Evolutionary conservation across 2,329 filamentous ascomycete species (phyloP), one percentile per base, ranked within the genome.

Genomic region (Sporothrix euskadiensis): DNA sequence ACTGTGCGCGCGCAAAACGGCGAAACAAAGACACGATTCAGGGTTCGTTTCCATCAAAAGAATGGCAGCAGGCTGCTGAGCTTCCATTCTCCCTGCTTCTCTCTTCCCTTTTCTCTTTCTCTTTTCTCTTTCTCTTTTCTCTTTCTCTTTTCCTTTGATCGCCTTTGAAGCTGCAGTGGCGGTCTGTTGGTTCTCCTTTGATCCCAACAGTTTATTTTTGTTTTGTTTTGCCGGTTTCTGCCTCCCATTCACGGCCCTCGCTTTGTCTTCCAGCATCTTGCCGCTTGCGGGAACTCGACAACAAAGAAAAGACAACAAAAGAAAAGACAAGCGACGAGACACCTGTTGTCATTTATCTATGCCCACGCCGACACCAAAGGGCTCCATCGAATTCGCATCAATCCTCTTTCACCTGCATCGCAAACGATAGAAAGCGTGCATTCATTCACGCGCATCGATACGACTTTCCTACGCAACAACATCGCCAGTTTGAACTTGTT

Each of bases 201-300:
- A 56, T 22, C 44, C 47, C 47, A 26, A 30, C 66, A 56, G 16
- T 69, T 69, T 69, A 26, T 56, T 69, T 54, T 54, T 69, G 66
- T 69, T 52, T 52, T 69, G 30, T 35, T 54, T 69, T 59, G 22
- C 44, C 22, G 44, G 47, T 9, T 59, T 35, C 19, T 44, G 26
- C 16, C 4, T 35, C 9, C 32, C 57, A 4, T 30, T 39, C 19
- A 49, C 66, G 22, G 16, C 16, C 10, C 19, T 47, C 52, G 44
- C 63, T 68, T 61, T 44, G 22, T 49, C 66, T 26, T 22, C 5
- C 44, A 49, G 12, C 44, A 35, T 32, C 44, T 10, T 69, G n/a
- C 52, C 61, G 71, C 52, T 72, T 72, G 61, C 71, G 71, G 71
- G 71, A 59, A 59, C 35, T 54, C 70, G 59, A 44, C 71, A 57